Conservation (phyloP, 257 asterid species). For the Plectranthus barbatus region DNA sequence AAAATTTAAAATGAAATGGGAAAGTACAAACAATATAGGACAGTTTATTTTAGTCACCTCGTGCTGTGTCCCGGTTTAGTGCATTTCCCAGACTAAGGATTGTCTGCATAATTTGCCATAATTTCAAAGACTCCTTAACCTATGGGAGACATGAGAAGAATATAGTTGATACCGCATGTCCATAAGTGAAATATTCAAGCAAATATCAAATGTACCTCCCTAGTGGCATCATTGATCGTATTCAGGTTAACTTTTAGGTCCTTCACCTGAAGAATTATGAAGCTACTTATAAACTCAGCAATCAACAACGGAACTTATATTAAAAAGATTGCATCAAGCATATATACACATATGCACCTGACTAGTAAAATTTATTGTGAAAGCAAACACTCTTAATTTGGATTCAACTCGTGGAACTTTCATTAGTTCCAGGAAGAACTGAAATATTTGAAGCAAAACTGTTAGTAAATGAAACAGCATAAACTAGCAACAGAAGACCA, state of each 20-base stretch:
- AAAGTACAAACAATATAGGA: not conserved
- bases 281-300: conserved; percentile 15
- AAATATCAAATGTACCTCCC: conserved; percentile 53
- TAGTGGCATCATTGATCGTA: conserved; percentile 69
- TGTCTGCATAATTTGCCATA: conserved; percentile 96
- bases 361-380: conserved; percentile 72
- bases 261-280: conserved; percentile 59
- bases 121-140: conserved; percentile 83
- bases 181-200: conserved; percentile 12
- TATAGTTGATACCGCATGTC: conserved; percentile 17
- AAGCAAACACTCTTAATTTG: conserved; percentile 94
- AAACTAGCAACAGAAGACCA: conserved; percentile 12
- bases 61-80: conserved; percentile 92
- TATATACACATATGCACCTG: conserved; percentile 50
- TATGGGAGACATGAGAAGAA: conserved; percentile 25
- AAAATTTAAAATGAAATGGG: conserved; percentile 10
- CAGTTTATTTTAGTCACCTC: conserved; percentile 51
- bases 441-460: conserved; percentile 22
- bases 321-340: conserved; percentile 4
- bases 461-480: conserved; percentile 17
- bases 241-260: conserved; percentile 69
- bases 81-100: conserved; percentile 96
- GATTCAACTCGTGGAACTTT: conserved; percentile 97
- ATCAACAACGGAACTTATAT: conserved; percentile 2
- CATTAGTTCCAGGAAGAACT: conserved; percentile 96